A percentile compares a stretch with the other conserved stretches of the same genome.
phyloP scores from a whole-genome alignment of 306 rosid species.

The Rubus parviflorus region DNA sequence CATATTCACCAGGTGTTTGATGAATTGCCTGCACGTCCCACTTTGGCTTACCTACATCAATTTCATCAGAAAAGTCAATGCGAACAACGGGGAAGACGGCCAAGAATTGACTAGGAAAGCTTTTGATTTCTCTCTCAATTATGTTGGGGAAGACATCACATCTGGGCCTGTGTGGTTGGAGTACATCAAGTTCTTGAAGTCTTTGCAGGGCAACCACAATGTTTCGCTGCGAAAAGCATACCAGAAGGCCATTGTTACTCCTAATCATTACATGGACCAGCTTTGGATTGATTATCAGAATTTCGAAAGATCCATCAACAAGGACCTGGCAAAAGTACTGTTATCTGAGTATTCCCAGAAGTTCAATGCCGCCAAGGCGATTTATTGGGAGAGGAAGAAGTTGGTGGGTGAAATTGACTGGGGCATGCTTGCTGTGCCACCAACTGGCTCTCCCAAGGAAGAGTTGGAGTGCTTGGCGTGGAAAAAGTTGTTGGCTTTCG shows the following conservation, averaged over 20 bases:
- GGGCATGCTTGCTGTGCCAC: slow-evolving; percentile 82
- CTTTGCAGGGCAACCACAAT: background rate
- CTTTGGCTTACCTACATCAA: background rate
- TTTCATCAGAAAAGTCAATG: background rate
- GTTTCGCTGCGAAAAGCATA: slow-evolving; percentile 52
- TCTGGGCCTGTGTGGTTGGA: background rate
- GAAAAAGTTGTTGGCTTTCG: slow-evolving; percentile 76
- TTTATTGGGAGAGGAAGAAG: slow-evolving; percentile 78
- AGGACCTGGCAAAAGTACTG: slow-evolving; percentile 66
- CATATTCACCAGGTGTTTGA: background rate
- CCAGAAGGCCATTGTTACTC: slow-evolving; percentile 77
- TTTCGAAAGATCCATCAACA: slow-evolving; percentile 76
- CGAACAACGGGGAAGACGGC: background rate
- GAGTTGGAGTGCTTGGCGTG: slow-evolving; percentile 83
- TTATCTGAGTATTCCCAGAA: slow-evolving; percentile 76
- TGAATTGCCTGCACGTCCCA: background rate
- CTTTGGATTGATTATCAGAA: slow-evolving; percentile 84
- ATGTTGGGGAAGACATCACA: background rate
- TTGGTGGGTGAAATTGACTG: slow-evolving; percentile 72
- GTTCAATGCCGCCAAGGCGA: slow-evolving; percentile 75
- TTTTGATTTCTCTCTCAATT: background rate
- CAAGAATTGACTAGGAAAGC: background rate
- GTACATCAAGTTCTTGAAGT: background rate
- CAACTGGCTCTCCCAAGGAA: slow-evolving; percentile 75
- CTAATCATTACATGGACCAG: slow-evolving; percentile 80